phyloP scores from a whole-genome alignment of 768 basidiomycete species.

The Hortiboletus flavorubellus region DNA sequence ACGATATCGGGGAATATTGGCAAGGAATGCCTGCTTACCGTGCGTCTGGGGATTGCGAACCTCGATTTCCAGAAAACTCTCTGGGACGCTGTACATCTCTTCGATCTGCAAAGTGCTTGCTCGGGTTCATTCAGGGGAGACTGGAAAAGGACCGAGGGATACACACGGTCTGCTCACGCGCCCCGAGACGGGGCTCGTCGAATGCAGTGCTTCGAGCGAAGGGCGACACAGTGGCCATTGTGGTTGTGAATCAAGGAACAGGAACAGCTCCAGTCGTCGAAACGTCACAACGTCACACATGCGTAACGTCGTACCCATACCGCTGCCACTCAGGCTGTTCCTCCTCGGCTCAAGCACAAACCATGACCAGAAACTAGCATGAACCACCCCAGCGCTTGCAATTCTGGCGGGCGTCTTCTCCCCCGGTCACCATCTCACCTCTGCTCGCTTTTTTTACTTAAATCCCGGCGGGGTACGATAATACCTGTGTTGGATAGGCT shows the following conservation, averaged over 20 bases:
- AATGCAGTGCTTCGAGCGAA: constrained; percentile 60
- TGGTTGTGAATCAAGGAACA: constrained; percentile 21
- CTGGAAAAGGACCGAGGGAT: not conserved
- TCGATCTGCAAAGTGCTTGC: constrained; percentile 64
- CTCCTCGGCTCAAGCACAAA: too few relatives aligned
- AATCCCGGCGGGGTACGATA: too few relatives aligned
- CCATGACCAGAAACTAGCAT: too few relatives aligned
- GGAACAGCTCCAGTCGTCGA: constrained; percentile 8
- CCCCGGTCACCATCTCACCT: too few relatives aligned
- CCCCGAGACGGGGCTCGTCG: constrained; percentile 48
- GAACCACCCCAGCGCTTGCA: too few relatives aligned
- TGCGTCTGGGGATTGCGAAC: constrained; percentile 97
- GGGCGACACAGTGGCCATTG: constrained; percentile 44
- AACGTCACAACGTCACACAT: constrained; percentile 23
- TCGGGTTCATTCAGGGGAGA: constrained; percentile 30
- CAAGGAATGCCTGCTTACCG: constrained; percentile 42
- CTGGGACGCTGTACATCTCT: constrained; percentile 97
- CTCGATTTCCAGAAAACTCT: constrained; percentile 97
- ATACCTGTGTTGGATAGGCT: too few relatives aligned
- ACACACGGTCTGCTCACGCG: constrained; percentile 58
- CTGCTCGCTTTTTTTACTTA: too few relatives aligned
- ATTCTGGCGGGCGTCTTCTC: too few relatives aligned
- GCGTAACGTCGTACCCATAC: not conserved
- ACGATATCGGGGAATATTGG: not conserved
- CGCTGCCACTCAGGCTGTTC: too few relatives aligned